Conservation (phyloP, 2,329 filamentous ascomycete genomes). For the Ciborinia camelliae region DNA sequence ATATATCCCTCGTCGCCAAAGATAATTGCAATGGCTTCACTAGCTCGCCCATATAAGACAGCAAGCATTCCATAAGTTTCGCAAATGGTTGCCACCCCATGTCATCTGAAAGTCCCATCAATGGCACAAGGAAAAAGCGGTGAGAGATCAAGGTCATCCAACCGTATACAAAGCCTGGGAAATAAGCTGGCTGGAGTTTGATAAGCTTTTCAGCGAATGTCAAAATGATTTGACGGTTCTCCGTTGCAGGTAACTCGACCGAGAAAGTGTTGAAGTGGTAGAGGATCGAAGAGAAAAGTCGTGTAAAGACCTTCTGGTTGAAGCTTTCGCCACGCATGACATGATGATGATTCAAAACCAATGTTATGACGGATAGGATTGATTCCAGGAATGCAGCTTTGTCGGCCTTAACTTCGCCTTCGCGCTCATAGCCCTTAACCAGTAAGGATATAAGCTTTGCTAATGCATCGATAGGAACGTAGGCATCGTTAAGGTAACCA, state of each 20-base stretch:
- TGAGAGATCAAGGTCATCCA: constrained; percentile 85
- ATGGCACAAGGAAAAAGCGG: constrained; percentile 74
- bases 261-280: constrained; percentile 65
- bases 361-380: constrained; percentile 69
- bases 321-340: constrained; percentile 75
- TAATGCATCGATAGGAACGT: constrained; percentile 70
- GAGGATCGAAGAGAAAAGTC: constrained; percentile 79
- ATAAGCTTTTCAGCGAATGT: constrained; percentile 69
- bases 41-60: constrained; percentile 74
- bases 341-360: constrained; percentile 84
- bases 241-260: constrained; percentile 56
- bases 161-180: constrained; percentile 78
- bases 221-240: constrained; percentile 67
- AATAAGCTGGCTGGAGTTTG: constrained; percentile 70
- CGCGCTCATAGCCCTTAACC: constrained; percentile 63
- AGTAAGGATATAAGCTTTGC: constrained; percentile 76
- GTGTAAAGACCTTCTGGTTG: constrained; percentile 87
- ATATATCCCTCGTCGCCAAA: constrained; percentile 73
- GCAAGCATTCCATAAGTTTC: constrained; percentile 67
- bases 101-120: constrained; percentile 66
- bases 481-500: constrained; percentile 56
- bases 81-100: constrained; percentile 74
- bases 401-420: constrained; percentile 55
- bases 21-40: constrained; percentile 70
- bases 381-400: constrained; percentile 74